Base-by-base conservation (phyloP, 2,329 filamentous ascomycete genomes). In the Stagonosporopsis vannaccii region DNA sequence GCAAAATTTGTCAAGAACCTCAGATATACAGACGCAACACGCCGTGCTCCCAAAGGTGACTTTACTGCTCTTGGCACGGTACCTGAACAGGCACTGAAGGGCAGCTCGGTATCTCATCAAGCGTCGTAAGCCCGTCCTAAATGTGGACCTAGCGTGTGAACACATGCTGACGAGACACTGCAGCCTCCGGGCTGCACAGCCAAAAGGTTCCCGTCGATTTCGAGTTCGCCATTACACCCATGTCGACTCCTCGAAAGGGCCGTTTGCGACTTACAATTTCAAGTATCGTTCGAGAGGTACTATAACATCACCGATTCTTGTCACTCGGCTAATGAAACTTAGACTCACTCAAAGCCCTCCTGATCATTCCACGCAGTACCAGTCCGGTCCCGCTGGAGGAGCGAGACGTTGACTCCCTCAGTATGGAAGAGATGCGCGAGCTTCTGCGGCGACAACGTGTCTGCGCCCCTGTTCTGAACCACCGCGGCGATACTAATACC, bases 281-380 rank as follows among this genome's bases (percentile, higher is more conserved):
- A 67, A 57, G 56, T 67, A 69, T 30, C 56, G 63, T 5, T 68
- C 66, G 0, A 58, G 39, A 59, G 53, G 66, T 68, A 25, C 1
- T 32, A 4, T 32, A 9, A 4, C 6, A 23, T 6, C 7, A 1
- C 7, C 9, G 7, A 17, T 17, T 1, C 40, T 54, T 3, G 13
- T 6, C 1, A 1, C 9, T 9, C 22, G 26, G 23, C 43, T 49
- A 39, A 59, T 26, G 6, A 26, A 1, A 3, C 2, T 7, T 17
- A 70, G 67, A 51, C 35, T 64, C 64, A 1, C 62, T 78, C 0
- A 66, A 76, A 52, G 60, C 67, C 1, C 64, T 77, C 2, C 37
- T 68, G 4, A 58, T 78, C 30, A 67, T 78, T 15, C 68, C 65
- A 3, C 65, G 69, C 11, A 66, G 51, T 1, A 70, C 69, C 1